Evolutionary conservation across 306 rosid species (phyloP).

Genomic region (Alnus glutinosa): DNA sequence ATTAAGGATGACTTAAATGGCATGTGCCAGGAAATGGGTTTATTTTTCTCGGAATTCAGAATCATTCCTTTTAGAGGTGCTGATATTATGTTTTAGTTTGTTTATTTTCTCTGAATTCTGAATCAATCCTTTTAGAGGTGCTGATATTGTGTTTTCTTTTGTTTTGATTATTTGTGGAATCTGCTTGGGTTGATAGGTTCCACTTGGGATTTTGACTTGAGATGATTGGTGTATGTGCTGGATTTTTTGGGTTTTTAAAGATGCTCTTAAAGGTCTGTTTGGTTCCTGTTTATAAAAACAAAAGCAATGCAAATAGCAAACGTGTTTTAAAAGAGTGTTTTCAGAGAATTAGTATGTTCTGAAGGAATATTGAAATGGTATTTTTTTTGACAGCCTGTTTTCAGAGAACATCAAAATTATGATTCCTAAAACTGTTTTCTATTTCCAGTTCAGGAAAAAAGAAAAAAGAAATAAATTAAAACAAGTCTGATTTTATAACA

Average conservation of each 20-base stretch:
- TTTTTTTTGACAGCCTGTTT: background rate
- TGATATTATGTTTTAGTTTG: background rate
- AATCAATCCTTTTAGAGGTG: background rate
- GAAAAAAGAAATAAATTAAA: no score
- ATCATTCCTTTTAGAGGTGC: background rate
- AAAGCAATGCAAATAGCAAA: background rate
- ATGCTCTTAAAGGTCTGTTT: background rate
- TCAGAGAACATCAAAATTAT: background rate
- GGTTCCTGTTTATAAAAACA: background rate
- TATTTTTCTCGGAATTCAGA: background rate
- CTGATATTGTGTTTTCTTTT: background rate
- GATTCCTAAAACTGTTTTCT: background rate
- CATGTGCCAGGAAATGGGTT: slow-evolving; percentile 13
- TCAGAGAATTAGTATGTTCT: background rate
- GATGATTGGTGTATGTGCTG: background rate
- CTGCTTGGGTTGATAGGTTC: background rate
- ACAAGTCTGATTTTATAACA: no score
- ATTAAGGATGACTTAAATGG: slow-evolving; percentile 4
- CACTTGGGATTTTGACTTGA: background rate
- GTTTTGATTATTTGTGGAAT: background rate
- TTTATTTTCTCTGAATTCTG: background rate
- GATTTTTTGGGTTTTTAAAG: background rate
- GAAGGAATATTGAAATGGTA: background rate
- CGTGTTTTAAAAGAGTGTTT: background rate
- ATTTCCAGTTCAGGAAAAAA: background rate